A percentile compares a stretch with the other conserved stretches of the same genome.
Evolutionary conservation across 352 stramenopile species (phyloP).

Genomic region (Phytophthora podocarpi): DNA sequence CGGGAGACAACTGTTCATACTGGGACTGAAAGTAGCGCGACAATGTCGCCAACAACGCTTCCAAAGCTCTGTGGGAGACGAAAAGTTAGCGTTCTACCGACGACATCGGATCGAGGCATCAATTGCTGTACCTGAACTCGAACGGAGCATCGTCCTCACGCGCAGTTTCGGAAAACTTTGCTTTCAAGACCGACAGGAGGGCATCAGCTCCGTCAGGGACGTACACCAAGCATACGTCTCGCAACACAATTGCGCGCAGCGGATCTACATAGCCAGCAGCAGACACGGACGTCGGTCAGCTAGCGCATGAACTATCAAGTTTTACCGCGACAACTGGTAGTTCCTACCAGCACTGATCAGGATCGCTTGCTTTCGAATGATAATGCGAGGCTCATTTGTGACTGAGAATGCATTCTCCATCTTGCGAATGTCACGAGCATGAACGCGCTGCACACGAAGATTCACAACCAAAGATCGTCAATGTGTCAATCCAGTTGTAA

Average conservation of each 20-base stretch:
- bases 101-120: background rate
- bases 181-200: conserved; percentile 47
- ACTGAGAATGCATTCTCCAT: conserved; percentile 69
- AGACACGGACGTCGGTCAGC: background rate
- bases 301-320: background rate
- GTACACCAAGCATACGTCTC: conserved; percentile 57
- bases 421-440: conserved; percentile 70
- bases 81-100: background rate
- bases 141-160: conserved; percentile 52
- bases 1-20: conserved; percentile 46
- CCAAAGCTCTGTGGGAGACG: conserved; percentile 34
- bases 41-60: conserved; percentile 61
- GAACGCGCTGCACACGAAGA: conserved; percentile 41
- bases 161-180: conserved; percentile 52
- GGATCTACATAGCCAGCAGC: conserved; percentile 39
- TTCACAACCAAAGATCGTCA: background rate
- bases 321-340: background rate
- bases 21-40: conserved; percentile 61
- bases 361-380: conserved; percentile 71
- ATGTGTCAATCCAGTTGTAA: no score
- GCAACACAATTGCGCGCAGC: conserved; percentile 59
- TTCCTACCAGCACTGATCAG: conserved; percentile 60
- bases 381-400: conserved; percentile 66
- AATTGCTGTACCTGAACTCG: conserved; percentile 45
- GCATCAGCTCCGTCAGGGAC: conserved; percentile 46